Evolutionary conservation across 768 basidiomycete species (phyloP).

Genomic region (Porpolomopsis calyptriformis): DNA sequence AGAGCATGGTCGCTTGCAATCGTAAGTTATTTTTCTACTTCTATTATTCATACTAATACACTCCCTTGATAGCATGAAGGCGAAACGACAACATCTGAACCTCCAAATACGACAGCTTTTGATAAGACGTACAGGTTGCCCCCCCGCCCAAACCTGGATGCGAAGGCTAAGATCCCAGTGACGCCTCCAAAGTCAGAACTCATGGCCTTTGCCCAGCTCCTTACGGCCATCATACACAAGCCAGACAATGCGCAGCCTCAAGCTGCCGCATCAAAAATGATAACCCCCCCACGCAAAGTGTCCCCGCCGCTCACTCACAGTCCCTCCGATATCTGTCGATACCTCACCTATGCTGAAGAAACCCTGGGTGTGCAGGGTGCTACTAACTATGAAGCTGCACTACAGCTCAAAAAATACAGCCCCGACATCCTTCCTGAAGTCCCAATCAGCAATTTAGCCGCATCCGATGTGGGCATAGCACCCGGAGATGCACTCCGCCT

Average conservation of each 20-base stretch:
- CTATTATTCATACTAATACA: neutral
- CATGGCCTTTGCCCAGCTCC: neutral
- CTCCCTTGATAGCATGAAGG: neutral
- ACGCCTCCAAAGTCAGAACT: neutral
- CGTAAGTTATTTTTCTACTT: neutral
- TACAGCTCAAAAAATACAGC: neutral
- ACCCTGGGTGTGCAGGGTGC: neutral
- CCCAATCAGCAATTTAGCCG: neutral
- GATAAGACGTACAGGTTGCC: neutral
- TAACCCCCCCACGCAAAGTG: neutral
- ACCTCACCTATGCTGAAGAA: neutral
- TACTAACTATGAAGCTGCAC: neutral
- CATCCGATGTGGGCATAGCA: neutral
- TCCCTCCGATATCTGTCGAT: slow-evolving; percentile 2
- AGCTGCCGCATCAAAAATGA: neutral
- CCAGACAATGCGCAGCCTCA: too few relatives aligned
- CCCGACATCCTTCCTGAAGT: neutral
- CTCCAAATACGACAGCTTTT: neutral
- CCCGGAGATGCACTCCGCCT: neutral
- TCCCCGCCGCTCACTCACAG: neutral
- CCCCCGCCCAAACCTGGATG: neutral
- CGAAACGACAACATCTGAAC: neutral
- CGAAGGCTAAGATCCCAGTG: neutral
- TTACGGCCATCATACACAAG: neutral
- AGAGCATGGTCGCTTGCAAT: neutral